A percentile compares a stretch with the other conserved stretches of the same genome.
phyloP scores from a whole-genome alignment of 1,284 basidiomycete genomes.

The Rhodotorula sp. region DNA sequence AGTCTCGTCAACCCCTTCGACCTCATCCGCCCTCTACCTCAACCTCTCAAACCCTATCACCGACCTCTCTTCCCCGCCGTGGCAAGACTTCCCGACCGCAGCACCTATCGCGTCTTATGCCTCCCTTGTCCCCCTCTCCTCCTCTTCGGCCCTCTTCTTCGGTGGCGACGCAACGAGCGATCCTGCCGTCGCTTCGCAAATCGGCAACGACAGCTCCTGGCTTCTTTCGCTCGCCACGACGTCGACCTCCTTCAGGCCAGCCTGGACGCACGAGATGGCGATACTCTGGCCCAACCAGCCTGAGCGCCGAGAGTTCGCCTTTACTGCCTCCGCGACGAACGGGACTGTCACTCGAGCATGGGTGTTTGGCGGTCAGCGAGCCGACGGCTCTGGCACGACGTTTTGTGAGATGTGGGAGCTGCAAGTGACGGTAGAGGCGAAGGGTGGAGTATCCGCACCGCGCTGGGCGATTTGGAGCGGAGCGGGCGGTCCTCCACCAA shows the following conservation, averaged over 20 bases:
- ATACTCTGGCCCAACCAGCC: constrained; percentile 16
- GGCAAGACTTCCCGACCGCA: constrained; percentile 4
- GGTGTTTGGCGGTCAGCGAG: constrained; percentile 30
- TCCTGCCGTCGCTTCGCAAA: constrained; percentile 20
- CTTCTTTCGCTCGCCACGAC: constrained; percentile 5
- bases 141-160: constrained; percentile 21
- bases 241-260: background rate
- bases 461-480: constrained; percentile 11
- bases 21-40: constrained; percentile 27
- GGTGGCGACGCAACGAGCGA: constrained; percentile 35
- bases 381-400: constrained; percentile 20
- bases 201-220: constrained; percentile 22
- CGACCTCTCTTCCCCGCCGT: constrained; percentile 27
- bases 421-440: background rate
- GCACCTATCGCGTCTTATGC: constrained; percentile 18
- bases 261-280: constrained; percentile 16
- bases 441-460: background rate
- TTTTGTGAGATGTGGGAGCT: constrained; percentile 37
- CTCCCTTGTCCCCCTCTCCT: constrained; percentile 22
- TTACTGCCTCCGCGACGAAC: constrained; percentile 29
- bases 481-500: background rate
- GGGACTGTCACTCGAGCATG: constrained; percentile 25
- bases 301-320: constrained; percentile 19
- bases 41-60: constrained; percentile 21
- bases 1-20: constrained; percentile 21